These are phyloP conservation scores for Adansonia rubrostipa DNA, from an alignment of 441 rosid genomes.

Conservation along the genomic window DNA sequence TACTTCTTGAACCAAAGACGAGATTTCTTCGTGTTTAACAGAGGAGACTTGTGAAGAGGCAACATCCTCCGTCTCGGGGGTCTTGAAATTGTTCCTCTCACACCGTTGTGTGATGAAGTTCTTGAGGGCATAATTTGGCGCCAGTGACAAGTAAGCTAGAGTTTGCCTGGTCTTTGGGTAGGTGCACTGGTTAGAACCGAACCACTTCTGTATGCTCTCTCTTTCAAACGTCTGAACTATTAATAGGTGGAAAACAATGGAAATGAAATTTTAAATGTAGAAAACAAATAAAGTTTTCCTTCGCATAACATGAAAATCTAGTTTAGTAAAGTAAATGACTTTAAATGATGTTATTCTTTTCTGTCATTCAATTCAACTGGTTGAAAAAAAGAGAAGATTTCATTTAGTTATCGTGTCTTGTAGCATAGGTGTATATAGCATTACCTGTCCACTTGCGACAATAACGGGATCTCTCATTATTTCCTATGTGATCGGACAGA, in stretches of 20 bases:
- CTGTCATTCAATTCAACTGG: background rate
- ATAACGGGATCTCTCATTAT: conserved; percentile 2
- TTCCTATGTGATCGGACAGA: background rate
- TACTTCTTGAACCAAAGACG: conserved; percentile 50
- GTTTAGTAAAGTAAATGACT: background rate
- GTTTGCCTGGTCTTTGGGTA: conserved; percentile 83
- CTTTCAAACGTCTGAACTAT: conserved; percentile 48
- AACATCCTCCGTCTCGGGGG: conserved; percentile 49
- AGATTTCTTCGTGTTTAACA: conserved; percentile 42
- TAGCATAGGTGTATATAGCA: too few species aligned
- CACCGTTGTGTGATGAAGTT: conserved; percentile 78
- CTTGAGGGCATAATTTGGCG: conserved; percentile 76
- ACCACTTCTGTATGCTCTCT: conserved; percentile 79
- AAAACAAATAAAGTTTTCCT: background rate
- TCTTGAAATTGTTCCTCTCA: conserved; percentile 58
- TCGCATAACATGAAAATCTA: background rate
- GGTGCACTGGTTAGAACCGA: conserved; percentile 65
- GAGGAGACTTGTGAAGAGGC: conserved; percentile 24
- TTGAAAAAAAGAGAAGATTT: too few species aligned
- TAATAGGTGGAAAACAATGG: too few species aligned
- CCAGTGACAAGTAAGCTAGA: conserved; percentile 57
- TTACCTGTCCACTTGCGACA: conserved; percentile 4
- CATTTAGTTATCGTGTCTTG: too few species aligned
- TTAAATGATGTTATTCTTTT: background rate
- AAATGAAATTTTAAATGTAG: too few species aligned